Evolutionary conservation across 2,329 filamentous ascomycete genomes (phyloP).

Genomic region (Fusarium pininemorale): DNA sequence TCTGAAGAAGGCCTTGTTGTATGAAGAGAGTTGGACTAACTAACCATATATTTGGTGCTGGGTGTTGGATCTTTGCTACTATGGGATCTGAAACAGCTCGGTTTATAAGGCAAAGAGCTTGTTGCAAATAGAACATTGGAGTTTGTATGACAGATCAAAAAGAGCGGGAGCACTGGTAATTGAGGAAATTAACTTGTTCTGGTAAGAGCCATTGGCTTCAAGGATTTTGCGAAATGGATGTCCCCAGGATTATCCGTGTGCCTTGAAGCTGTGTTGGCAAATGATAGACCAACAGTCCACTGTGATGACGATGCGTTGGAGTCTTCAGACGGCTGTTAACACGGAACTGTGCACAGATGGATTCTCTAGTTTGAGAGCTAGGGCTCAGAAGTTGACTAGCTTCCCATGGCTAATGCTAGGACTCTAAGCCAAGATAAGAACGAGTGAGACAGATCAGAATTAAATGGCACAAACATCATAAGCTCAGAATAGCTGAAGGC

Average conservation of each 20-base stretch:
- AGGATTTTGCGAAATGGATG: conserved; percentile 12
- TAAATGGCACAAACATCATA: conserved; percentile 21
- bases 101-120: conserved; percentile 12
- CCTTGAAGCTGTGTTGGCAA: neutral
- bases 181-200: conserved; percentile 10
- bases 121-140: conserved; percentile 10
- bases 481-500: neutral
- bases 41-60: neutral
- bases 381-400: conserved; percentile 10
- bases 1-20: conserved; percentile 57
- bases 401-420: conserved; percentile 24
- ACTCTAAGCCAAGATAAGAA: conserved; percentile 16
- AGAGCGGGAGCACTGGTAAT: conserved; percentile 17
- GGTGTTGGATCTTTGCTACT: conserved; percentile 29
- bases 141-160: conserved; percentile 25
- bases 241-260: conserved; percentile 7
- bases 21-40: conserved; percentile 40
- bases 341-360: conserved; percentile 8
- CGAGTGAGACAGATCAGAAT: conserved; percentile 23
- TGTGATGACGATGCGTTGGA: neutral
- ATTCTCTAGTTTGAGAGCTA: conserved; percentile 2
- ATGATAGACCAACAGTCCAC: neutral
- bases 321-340: conserved; percentile 13
- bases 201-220: conserved; percentile 9
- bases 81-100: conserved; percentile 8